Evolutionary conservation across 1,139 yeast genomes (phyloP), one percentile per base, ranked within the genome.

Genomic region (Lodderomyces jiufengensis): DNA sequence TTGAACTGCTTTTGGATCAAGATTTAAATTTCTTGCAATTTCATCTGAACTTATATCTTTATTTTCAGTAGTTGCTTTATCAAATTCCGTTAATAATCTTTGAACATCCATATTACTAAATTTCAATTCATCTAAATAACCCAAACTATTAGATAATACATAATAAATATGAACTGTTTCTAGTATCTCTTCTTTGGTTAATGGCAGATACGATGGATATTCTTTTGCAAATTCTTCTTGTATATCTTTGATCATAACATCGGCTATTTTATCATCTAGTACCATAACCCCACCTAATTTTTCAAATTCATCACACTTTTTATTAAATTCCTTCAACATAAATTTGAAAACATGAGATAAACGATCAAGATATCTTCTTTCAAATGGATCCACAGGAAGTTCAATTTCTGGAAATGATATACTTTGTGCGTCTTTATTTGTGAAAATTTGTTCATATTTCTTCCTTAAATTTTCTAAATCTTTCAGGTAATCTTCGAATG

Each of bases 61-160:
- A n/a, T 42, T 50, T 6, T 38, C 40, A 3, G 46, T 41, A 11
- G 41, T 34, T 29, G 41, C 29, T 10, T 43, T 44, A n/a, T 42
- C 34, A 40, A 52, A 61, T 9, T 44, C 39, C 2, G 41, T 38
- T 37, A 61, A 54, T 35, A 66, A 45, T 3, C 45, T 36, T 24
- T 53, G 49, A 2, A 64, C 63, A 9, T 45, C 40, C 2, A 44
- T 44, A 37, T 64, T 49, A 16, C 54, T 58, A 27, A 61, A 52
- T 27, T 51, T 44, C 33, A 66, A 45, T 26, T 63, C 65, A 36
- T 62, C 66, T 41, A 61, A 49, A 36, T 49, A 54, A 9, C 55
- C 51, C n/a, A 54, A 37, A 33, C 53, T 55, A 41, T 64, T 63
- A 45, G 59, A 54, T 27, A 66, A 49, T 8, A 57, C 53, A 43